A percentile compares a stretch with the other conserved stretches of the same genome.
Evolutionary conservation across 2,329 filamentous ascomycete genomes (phyloP).

Genomic region (Aspergillus hiratsukae): DNA sequence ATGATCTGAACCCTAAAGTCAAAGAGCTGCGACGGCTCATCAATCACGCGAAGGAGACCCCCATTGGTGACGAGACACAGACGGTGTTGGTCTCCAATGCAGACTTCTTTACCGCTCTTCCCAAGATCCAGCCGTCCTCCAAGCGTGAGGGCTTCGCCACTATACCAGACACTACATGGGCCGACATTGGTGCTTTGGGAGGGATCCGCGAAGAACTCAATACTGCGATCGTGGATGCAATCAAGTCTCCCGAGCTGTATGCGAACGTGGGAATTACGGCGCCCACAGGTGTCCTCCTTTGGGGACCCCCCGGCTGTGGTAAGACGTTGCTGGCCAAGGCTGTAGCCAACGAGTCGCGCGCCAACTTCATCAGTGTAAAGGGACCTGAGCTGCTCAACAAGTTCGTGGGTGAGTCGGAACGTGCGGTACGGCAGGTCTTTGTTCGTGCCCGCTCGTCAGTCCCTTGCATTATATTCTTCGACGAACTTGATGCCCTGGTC

Average conservation of each 20-base stretch:
- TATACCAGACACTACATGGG: constrained; percentile 89
- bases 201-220: constrained; percentile 76
- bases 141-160: constrained; percentile 93
- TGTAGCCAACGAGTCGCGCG: constrained; percentile 89
- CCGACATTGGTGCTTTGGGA: constrained; percentile 79
- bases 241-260: constrained; percentile 75
- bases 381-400: constrained; percentile 96
- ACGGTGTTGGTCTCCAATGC: constrained; percentile 57
- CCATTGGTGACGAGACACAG: constrained; percentile 51
- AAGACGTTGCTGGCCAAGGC: constrained; percentile 96
- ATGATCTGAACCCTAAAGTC: constrained; percentile 36
- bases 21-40: constrained; percentile 50
- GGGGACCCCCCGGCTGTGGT: constrained; percentile 94
- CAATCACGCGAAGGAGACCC: constrained; percentile 49
- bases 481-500: constrained; percentile 90
- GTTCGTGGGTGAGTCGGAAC: constrained; percentile 93
- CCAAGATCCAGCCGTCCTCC: constrained; percentile 71
- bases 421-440: constrained; percentile 88
- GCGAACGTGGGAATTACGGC: constrained; percentile 71
- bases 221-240: constrained; percentile 83
- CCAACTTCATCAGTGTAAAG: constrained; percentile 97
- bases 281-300: constrained; percentile 84
- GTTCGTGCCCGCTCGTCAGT: constrained; percentile 77
- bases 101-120: constrained; percentile 71
- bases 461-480: constrained; percentile 96